phyloP scores from a whole-genome alignment of 1,284 basidiomycete species.

The Rhodotorula sp. region DNA sequence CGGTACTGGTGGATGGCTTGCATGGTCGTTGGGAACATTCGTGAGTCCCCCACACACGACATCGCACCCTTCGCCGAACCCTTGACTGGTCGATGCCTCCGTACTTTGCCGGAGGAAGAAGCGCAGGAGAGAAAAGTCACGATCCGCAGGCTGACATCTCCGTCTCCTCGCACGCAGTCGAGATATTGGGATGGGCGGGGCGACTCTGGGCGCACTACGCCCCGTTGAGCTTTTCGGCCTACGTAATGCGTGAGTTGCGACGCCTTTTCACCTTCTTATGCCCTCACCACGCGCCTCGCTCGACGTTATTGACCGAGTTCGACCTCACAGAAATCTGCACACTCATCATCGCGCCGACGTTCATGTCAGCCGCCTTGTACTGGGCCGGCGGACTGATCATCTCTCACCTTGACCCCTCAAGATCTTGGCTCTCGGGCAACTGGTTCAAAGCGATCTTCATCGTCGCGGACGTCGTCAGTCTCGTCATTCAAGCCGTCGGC shows the following conservation, averaged over 20 bases:
- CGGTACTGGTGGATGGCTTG: slow-evolving; percentile 4
- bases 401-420: slow-evolving; percentile 44
- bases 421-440: slow-evolving; percentile 43
- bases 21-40: background rate
- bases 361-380: slow-evolving; percentile 48
- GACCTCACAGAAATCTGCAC: background rate
- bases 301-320: background rate
- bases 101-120: too few relatives aligned
- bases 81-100: too few relatives aligned
- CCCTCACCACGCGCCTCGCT: background rate
- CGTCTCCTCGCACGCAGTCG: slow-evolving; percentile 3
- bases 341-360: slow-evolving; percentile 49
- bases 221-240: background rate
- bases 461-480: slow-evolving; percentile 48
- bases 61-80: too few relatives aligned
- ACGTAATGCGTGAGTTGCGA: slow-evolving; percentile 8
- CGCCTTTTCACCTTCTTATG: background rate
- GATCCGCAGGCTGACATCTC: too few relatives aligned
- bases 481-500: slow-evolving; percentile 51
- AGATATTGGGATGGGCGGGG: slow-evolving; percentile 20
- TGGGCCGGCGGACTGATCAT: slow-evolving; percentile 49
- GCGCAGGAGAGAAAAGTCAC: too few relatives aligned
- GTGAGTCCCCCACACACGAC: background rate
- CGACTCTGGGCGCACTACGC: slow-evolving; percentile 15
- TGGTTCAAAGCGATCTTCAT: slow-evolving; percentile 49